Conservation (phyloP, 129 eudicot species). For the Centaurea solstitialis region DNA sequence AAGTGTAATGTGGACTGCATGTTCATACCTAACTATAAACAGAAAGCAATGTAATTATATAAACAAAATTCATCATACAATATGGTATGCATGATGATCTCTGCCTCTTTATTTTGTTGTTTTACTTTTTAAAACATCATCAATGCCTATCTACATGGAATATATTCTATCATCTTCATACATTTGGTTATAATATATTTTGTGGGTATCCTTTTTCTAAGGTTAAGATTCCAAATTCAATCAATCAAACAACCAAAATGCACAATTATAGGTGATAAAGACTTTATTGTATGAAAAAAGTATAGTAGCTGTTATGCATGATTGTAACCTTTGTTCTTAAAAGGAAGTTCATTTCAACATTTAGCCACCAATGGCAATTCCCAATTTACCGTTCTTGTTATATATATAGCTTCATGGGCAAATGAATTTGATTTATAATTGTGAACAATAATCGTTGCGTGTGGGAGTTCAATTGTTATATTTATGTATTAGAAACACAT, state of each 20-base stretch:
- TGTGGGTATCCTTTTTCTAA: slow-evolving; percentile 16
- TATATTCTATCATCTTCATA: slow-evolving; percentile 31
- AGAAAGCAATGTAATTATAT: not conserved
- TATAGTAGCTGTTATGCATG: not conserved
- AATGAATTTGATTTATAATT: not conserved
- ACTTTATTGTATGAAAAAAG: slow-evolving; percentile 15
- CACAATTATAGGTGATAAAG: slow-evolving; percentile 15
- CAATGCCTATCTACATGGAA: slow-evolving; percentile 35
- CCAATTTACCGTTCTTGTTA: not conserved
- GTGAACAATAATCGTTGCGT: slow-evolving; percentile 13
- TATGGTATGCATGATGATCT: slow-evolving; percentile 19
- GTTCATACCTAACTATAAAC: not conserved
- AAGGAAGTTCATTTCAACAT: not conserved
- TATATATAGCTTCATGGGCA: not conserved
- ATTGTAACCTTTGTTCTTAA: not conserved
- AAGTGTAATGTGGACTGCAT: not conserved
- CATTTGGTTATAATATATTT: slow-evolving; percentile 16
- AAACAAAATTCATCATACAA: slow-evolving; percentile 11
- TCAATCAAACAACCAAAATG: slow-evolving; percentile 28
- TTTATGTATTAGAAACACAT: slow-evolving; percentile 12
- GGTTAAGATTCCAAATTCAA: slow-evolving; percentile 23
- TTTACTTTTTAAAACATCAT: slow-evolving; percentile 27
- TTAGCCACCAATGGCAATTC: slow-evolving; percentile 2
- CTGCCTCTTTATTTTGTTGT: slow-evolving; percentile 24
- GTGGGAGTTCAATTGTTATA: not conserved